Percentiles rank a stretch among this genome's conserved stretches.
Evolutionary conservation across 2,329 filamentous ascomycete genomes (phyloP).

Genomic region (Fusarium chuoi): DNA sequence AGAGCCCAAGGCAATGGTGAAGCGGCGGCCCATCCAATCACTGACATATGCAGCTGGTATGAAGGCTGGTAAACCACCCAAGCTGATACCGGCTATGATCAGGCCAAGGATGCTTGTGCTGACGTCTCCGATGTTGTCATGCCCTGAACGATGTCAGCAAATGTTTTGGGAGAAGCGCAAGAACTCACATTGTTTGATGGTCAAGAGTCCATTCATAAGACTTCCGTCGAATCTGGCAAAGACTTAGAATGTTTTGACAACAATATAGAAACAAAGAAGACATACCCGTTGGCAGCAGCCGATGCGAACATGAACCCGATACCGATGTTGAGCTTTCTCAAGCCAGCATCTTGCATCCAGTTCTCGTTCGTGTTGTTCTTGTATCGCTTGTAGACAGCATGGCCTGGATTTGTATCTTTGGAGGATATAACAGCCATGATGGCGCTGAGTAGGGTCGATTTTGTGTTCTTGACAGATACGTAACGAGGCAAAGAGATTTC

Average conservation of each 20-base stretch:
- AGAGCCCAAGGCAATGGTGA: conserved; percentile 23
- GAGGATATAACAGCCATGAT: conserved; percentile 6
- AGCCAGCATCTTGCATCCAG: conserved; percentile 15
- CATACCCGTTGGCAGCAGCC: conserved; percentile 20
- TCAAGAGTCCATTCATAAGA: conserved; percentile 20
- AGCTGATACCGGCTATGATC: conserved; percentile 34
- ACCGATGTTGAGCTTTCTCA: conserved; percentile 20
- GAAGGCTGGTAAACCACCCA: conserved; percentile 29
- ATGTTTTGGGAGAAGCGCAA: too few species aligned
- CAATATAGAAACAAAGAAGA: fast-evolving
- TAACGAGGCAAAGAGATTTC: not conserved
- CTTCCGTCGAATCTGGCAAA: conserved; percentile 7
- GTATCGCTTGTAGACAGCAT: conserved; percentile 15
- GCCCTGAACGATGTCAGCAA: not conserved
- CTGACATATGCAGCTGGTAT: conserved; percentile 27
- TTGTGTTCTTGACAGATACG: not conserved
- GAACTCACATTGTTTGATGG: conserved; percentile 1
- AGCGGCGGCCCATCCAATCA: conserved; percentile 27
- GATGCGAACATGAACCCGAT: conserved; percentile 26
- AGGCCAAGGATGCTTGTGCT: conserved; percentile 24
- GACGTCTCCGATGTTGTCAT: conserved; percentile 21
- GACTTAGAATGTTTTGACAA: not conserved
- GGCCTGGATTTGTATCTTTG: not conserved
- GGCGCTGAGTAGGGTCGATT: not conserved
- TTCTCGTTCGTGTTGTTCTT: conserved; percentile 23